phyloP scores from a whole-genome alignment of 1,284 basidiomycete species.

The Leccinum subrobustum region DNA sequence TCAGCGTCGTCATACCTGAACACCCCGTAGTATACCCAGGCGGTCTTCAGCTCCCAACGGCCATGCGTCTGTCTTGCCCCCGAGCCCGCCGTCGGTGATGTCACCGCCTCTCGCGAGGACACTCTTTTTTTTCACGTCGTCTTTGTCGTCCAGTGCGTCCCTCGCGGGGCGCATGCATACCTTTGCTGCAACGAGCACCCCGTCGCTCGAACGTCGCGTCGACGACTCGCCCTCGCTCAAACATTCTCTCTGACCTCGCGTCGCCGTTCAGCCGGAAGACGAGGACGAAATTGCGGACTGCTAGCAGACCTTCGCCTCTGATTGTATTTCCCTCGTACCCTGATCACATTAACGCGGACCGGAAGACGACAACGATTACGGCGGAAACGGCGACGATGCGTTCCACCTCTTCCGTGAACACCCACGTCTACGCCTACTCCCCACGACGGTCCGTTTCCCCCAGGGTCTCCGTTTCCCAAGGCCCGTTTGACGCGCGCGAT shows the following conservation, averaged over 20 bases:
- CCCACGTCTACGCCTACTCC: background rate
- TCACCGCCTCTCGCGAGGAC: slow-evolving; percentile 30
- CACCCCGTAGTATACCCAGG: slow-evolving; percentile 4
- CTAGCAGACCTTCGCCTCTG: slow-evolving; percentile 6
- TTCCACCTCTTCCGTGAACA: background rate
- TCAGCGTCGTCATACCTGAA: slow-evolving; percentile 13
- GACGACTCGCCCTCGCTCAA: slow-evolving; percentile 6
- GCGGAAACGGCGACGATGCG: background rate
- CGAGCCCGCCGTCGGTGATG: slow-evolving; percentile 30
- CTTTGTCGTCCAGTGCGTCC: slow-evolving; percentile 21
- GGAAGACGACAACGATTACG: background rate
- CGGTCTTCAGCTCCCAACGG: slow-evolving; percentile 17
- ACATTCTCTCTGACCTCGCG: slow-evolving; percentile 14
- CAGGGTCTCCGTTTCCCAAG: slow-evolving; percentile 17
- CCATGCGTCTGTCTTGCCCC: slow-evolving; percentile 27
- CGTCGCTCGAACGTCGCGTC: background rate
- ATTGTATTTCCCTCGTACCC: slow-evolving; percentile 28
- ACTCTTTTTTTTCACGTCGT: slow-evolving; percentile 32
- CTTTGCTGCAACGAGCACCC: background rate
- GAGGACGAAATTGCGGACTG: background rate
- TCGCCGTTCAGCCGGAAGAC: slow-evolving; percentile 16
- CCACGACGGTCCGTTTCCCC: slow-evolving; percentile 2
- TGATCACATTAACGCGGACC: background rate
- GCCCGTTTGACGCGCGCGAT: slow-evolving; percentile 2
- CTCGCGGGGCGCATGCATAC: slow-evolving; percentile 9